Evolutionary conservation across 768 basidiomycete species (phyloP), one percentile per base, ranked within the genome.

Genomic region (Arthromyces matolae): DNA sequence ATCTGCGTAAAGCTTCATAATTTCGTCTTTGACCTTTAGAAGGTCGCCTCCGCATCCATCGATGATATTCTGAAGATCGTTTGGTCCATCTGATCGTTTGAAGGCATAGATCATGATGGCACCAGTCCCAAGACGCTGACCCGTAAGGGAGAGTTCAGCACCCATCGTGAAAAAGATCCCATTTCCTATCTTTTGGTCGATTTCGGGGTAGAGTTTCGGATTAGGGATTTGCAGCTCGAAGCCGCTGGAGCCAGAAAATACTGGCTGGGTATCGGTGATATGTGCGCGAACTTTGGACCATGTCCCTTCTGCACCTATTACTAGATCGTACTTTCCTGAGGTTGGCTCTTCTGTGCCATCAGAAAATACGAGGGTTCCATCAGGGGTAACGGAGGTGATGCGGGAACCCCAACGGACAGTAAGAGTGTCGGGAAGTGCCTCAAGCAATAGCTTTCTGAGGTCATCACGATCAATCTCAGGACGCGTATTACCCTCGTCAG

Each of bases 241-340:
- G 33, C 49, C 51, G 25, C 40, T 53, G 13, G 64, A 53, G 7
- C 69, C 71, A 9, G 62, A 59, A 54, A 70, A 73, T 27, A 53
- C 39, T 4, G 72, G 69, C 28, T 44, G 45, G 9, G 59, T 55
- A 25, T 52, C 45, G 18, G 60, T 61, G 22, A 73, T 45, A 37
- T 70, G 53, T 5, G 60, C 53, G 13, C 73, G 69, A 7, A 69
- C 59, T 46, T 60, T 62, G 13, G 69, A 71, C 65, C 70, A 71
- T 3, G 72, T 61, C 5, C 75, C 72, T 29, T 62, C 63, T 22
- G 63, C 63, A 25, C 62, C 63, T 9, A 64, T 49, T 9, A 64
- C 50, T 22, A 64, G 49, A 27, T 62, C 57, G 35, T 54, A 62
- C n/a, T 47, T 52, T 10, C 18, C 49, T 5, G 6, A n/a, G 14